Evolutionary conservation across 2,329 filamentous ascomycete species (phyloP), one percentile per base, ranked within the genome.

Genomic region (Colletotrichum musae): DNA sequence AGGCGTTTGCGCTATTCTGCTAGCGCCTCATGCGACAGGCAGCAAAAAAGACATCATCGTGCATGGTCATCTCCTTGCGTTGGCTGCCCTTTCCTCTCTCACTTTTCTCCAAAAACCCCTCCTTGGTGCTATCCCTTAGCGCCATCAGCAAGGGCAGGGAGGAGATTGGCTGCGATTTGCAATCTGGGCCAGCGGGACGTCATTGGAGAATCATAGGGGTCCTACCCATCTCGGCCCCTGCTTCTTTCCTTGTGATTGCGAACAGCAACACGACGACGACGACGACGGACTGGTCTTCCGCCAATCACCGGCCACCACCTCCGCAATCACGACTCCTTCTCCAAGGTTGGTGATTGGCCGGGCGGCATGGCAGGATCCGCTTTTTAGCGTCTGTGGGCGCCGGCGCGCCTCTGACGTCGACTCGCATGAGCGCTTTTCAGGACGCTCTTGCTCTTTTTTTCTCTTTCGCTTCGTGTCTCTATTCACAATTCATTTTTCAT

Each of bases 191-290:
- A 12, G 10, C 32, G 41, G 12, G 12, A 68, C 65, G 65, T 68
- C 65, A 68, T 54, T 64, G 60, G 47, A 24, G 47, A 53, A 54
- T 64, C 60, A 64, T 68, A 59, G 65, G 65, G 65, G 65, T 68
- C 65, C 65, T 64, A 10, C 28, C 28, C 6, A 7, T 32, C 28
- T 6, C 28, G 28, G 10, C 32, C 32, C 32, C 32, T 36, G 32
- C 3, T 36, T 36, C 6, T 10, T 39, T 28, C 52, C 52, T 24
- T 52, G 6, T 32, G 16, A 10, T 52, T 16, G 50, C 26, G 18
- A 21, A 12, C 12, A 18, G 18, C 18, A 50, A 26, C n/a, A 41
- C 48, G 51, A 32, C n/a, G 6, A 24, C 21, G 21, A 24, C 48
- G 7, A 21, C 36, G 18, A 21, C 32, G 45, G 45, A n/a, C n/a